phyloP scores from a whole-genome alignment of 139 green algal species.

The Chlorella sorokiniana region DNA sequence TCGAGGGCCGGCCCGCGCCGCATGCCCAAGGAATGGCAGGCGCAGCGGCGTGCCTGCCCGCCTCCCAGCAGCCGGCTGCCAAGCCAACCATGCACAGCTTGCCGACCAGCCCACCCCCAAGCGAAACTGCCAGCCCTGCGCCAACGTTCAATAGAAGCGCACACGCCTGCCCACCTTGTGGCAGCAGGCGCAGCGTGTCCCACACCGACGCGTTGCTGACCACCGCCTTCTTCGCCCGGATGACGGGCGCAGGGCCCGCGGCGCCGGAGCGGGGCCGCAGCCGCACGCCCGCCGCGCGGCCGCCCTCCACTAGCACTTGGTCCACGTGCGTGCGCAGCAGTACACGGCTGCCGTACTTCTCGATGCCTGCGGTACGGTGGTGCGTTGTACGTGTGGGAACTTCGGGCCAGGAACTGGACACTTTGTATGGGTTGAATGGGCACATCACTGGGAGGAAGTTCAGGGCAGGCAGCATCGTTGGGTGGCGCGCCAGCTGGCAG shows the following conservation, averaged over 20 bases:
- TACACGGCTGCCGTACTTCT: slow-evolving; percentile 86
- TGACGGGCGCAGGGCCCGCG: not conserved
- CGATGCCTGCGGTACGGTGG: slow-evolving; percentile 45
- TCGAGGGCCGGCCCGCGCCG: too few species aligned
- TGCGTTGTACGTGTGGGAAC: not conserved
- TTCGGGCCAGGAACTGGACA: not conserved
- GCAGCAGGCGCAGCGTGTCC: slow-evolving; percentile 90
- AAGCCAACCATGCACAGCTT: too few species aligned
- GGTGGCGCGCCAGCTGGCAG: too few species aligned
- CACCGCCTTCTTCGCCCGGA: slow-evolving; percentile 68
- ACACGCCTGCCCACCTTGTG: slow-evolving; percentile 16
- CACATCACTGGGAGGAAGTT: too few species aligned
- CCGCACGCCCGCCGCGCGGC: slow-evolving; percentile 18
- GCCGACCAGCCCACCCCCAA: too few species aligned
- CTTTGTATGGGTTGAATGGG: too few species aligned
- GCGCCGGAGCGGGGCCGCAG: not conserved
- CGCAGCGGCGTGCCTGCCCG: too few species aligned
- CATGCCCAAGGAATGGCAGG: too few species aligned
- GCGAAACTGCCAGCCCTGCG: too few species aligned
- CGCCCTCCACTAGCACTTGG: slow-evolving; percentile 59
- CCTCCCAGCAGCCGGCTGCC: too few species aligned
- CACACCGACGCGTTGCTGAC: slow-evolving; percentile 88
- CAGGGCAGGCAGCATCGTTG: too few species aligned
- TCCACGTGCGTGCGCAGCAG: slow-evolving; percentile 86
- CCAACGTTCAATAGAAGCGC: not conserved